These are phyloP conservation scores for Tolypocladium ophioglossoides DNA, from an alignment of 2,329 filamentous ascomycete species.

Conservation along the genomic window DNA sequence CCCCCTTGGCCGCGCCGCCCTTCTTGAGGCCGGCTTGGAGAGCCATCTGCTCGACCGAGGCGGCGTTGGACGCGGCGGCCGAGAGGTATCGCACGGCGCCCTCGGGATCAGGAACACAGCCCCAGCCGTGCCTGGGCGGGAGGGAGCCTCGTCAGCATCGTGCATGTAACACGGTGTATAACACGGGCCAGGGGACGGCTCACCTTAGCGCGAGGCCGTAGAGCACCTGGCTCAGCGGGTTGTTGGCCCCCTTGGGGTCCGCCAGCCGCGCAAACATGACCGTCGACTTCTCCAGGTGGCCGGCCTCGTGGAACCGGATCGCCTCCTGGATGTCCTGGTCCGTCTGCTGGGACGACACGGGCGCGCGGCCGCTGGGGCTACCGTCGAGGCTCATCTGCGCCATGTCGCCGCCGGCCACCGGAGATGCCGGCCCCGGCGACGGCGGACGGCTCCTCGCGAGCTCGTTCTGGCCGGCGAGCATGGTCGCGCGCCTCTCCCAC, in stretches of 20 bases:
- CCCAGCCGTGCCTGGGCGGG: constrained; percentile 74
- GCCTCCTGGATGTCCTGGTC: constrained; percentile 81
- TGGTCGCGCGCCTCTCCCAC: constrained; percentile 92
- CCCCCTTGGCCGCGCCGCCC: constrained; percentile 88
- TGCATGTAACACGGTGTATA: constrained; percentile 12
- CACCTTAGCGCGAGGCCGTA: constrained; percentile 86
- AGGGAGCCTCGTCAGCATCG: not conserved
- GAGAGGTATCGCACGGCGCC: constrained; percentile 77
- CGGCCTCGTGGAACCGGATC: constrained; percentile 84
- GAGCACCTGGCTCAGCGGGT: constrained; percentile 88
- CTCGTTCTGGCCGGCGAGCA: constrained; percentile 60
- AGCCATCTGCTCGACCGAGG: constrained; percentile 74
- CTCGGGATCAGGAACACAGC: constrained; percentile 61
- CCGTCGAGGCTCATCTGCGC: constrained; percentile 14
- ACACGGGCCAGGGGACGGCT: constrained; percentile 13
- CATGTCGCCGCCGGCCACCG: constrained; percentile 9
- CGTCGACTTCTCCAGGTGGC: constrained; percentile 71
- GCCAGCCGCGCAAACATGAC: constrained; percentile 74
- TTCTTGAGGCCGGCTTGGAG: constrained; percentile 82
- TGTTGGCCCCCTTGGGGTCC: constrained; percentile 74
- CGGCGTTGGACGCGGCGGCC: constrained; percentile 81
- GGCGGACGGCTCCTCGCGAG: constrained; percentile 31
- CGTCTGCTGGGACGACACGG: constrained; percentile 39
- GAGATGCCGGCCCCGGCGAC: constrained; percentile 20
- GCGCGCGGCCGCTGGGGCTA: constrained; percentile 7